Evolutionary conservation across 2,329 filamentous ascomycete genomes (phyloP), one percentile per base, ranked within the genome.

Genomic region (Beauveria caledonica): DNA sequence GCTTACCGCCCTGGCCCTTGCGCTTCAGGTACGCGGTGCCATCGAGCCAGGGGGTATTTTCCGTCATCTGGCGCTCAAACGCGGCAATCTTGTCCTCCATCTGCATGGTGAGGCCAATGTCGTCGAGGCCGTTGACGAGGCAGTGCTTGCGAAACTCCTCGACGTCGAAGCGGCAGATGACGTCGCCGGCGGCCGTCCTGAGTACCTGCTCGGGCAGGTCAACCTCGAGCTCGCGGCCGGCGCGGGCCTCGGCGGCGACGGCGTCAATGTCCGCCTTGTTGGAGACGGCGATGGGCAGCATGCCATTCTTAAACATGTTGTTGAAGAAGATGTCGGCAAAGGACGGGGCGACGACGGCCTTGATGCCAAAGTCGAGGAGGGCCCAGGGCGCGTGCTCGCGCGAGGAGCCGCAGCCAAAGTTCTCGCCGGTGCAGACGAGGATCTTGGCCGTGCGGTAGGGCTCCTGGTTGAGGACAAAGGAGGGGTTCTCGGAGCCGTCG

Each of bases 261-360:
- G 80, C 80, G 48, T 88, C 80, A 4, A 97, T 78, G 36, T 83
- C 80, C 1, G 76, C 78, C 65, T 85, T 76, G 72, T 93, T 85
- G 36, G 81, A 77, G 70, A 97, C 88, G 62, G 81, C 77, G 63
- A 97, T 85, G 52, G 93, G 92, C 64, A 97, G 80, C 94, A 97
- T 97, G 78, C 93, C 93, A 79, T 99, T 99, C 83, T 99, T 97
- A 84, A 97, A 97, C n/a, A 89, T 94, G 81, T 99, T 99, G 85
- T 96, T 97, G 85, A 93, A 95, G 85, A 97, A 97, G 74, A 99
- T 99, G 62, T 77, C 74, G 62, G 74, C 78, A 63, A 83, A 85
- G 1, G 89, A 92, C 1, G 91, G 90, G 1, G 93, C 94, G 67
- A 97, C 96, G 69, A 97, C 82, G 73, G 88, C 93, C 72, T 88